Percentiles rank a stretch among this genome's conserved stretches.
Evolutionary conservation across 306 rosid genomes (phyloP).

Genomic region (Lathyrus tuberosus): DNA sequence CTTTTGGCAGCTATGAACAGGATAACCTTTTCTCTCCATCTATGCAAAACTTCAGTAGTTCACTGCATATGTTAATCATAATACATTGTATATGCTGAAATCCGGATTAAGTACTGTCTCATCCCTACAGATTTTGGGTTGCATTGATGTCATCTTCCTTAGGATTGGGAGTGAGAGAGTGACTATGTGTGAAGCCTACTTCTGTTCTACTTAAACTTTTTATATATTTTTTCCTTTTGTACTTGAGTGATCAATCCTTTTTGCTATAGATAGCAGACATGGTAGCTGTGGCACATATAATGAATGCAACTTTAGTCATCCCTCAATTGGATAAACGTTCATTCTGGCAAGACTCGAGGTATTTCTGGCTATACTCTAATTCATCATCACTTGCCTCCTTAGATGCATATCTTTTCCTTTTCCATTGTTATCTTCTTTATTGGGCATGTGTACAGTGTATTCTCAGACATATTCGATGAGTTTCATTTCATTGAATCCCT

Average conservation of each 20-base stretch:
- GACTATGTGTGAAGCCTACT: constrained; percentile 32
- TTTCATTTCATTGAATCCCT: constrained; percentile 76
- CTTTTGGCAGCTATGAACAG: constrained; percentile 19
- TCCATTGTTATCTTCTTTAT: constrained; percentile 31
- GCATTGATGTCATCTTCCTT: constrained; percentile 30
- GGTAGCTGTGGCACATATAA: constrained; percentile 88
- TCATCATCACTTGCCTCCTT: constrained; percentile 29
- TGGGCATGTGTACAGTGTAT: constrained; percentile 57
- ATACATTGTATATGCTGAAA: constrained; percentile 26
- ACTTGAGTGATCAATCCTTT: constrained; percentile 32
- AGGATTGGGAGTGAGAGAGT: constrained; percentile 24
- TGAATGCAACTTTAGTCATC: constrained; percentile 90
- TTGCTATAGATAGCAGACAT: constrained; percentile 78
- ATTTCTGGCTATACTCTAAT: constrained; percentile 28
- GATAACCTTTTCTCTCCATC: neutral
- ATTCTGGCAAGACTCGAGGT: constrained; percentile 94
- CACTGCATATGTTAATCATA: constrained; percentile 20
- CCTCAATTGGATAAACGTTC: constrained; percentile 92
- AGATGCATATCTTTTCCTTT: constrained; percentile 17
- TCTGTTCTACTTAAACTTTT: neutral
- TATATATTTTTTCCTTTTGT: neutral
- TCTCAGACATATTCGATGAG: constrained; percentile 90
- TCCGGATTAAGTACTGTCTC: constrained; percentile 2
- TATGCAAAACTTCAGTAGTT: constrained; percentile 12
- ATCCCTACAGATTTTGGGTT: constrained; percentile 23